Evolutionary conservation across 306 rosid species (phyloP), one percentile per base, ranked within the genome.

Genomic region (Cucurbita argyrosperma): DNA sequence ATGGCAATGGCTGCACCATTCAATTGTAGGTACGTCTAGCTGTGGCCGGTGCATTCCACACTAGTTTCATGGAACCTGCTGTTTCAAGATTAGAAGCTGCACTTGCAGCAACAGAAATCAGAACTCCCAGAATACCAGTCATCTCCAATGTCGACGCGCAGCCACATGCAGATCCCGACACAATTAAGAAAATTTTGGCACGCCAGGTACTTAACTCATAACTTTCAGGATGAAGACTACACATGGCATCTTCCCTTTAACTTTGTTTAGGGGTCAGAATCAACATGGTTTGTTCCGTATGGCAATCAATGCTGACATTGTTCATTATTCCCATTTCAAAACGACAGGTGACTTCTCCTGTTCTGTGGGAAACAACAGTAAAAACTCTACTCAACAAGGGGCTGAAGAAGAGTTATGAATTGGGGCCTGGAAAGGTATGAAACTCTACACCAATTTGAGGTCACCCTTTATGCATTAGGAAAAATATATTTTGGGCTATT

Each of bases 21-120:
- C 19, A 61, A 15, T 46, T 47, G 16, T 12, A 95, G 99, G 97
- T 95, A 39, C 95, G 97, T 47, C 81, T 95, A 67, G 97, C 99
- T 80, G 99, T 95, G 79, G 96, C 97, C 5, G 99, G 97, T 12
- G 99, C 99, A 65, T 91, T 89, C 84, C 97, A 95, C 85, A 95
- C 99, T 74, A 78, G 87, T 49, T 95, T 88, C 77, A 95, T 95
- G 99, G 92, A 95, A 60, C 99, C 99, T 10, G 97, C 99, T 53
- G 92, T 95, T 63, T 91, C 96, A 72, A 89, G 96, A 88, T 77
- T 95, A 86, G 99, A 95, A 83, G 93, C 97, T 39, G 97, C 92
- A 65, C 82, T 95, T 82, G 96, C 87, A 12, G 84, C 90, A 59
- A 91, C 97, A 13, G 91, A 85, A 70, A 88, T 91, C 52, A 85